phyloP scores from a whole-genome alignment of 1,139 yeast genomes.

The Candida sp. region DNA sequence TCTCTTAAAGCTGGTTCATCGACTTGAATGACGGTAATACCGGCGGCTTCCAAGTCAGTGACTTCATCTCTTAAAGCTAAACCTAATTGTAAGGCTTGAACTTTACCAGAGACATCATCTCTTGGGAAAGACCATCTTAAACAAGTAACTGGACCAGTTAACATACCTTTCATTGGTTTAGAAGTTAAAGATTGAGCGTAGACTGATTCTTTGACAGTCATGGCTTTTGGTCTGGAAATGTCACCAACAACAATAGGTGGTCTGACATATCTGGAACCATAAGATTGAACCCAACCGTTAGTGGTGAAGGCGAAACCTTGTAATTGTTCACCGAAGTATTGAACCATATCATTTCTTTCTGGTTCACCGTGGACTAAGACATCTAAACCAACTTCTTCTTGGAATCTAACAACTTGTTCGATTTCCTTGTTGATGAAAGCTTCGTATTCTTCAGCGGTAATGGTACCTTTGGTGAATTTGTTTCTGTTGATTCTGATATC shows the following conservation, averaged over 20 bases:
- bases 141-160: constrained; percentile 99
- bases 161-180: constrained; percentile 99
- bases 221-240: constrained; percentile 96
- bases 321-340: constrained; percentile 98
- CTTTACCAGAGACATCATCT: constrained; percentile 92
- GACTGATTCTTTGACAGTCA: constrained; percentile 99
- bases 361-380: constrained; percentile 99
- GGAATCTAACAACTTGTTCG: constrained; percentile 94
- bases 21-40: constrained; percentile 97
- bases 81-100: constrained; percentile 96
- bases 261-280: constrained; percentile 99
- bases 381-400: constrained; percentile 97
- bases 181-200: constrained; percentile 96
- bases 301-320: constrained; percentile 98
- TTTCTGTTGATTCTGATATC: constrained; percentile 98
- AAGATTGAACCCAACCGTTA: constrained; percentile 99
- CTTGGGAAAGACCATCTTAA: constrained; percentile 99
- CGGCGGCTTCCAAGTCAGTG: constrained; percentile 96
- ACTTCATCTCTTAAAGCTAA: constrained; percentile 99
- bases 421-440: constrained; percentile 96
- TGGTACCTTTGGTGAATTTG: constrained; percentile 95
- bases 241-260: constrained; percentile 99
- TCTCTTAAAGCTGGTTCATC: constrained; percentile 99
- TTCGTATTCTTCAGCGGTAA: constrained; percentile 93
- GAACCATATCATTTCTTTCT: constrained; percentile 99